Evolutionary conservation across 495 filamentous ascomycete genomes (phyloP).

Genomic region (Aspergillus sclerotioniger): DNA sequence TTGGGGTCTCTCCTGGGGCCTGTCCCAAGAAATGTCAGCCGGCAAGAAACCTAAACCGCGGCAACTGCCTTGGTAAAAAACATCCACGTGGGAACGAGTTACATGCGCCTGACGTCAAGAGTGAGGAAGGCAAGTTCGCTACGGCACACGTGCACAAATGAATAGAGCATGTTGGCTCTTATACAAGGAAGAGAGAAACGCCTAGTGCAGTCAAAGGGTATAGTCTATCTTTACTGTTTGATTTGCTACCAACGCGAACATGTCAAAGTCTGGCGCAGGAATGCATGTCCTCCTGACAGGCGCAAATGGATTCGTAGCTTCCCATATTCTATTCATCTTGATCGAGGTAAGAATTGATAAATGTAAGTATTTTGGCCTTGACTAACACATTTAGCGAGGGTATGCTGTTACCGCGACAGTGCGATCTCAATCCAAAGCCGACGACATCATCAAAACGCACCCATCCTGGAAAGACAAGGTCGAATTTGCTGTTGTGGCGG

Average conservation of each 20-base stretch:
- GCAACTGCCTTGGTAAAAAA: too few relatives aligned
- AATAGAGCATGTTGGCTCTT: too few relatives aligned
- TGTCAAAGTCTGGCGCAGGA: neutral
- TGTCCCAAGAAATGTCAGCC: too few relatives aligned
- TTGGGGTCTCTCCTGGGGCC: too few relatives aligned
- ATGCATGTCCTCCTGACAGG: conserved; percentile 45
- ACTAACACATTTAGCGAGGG: conserved; percentile 11
- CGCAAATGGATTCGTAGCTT: conserved; percentile 49
- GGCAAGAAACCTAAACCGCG: too few relatives aligned
- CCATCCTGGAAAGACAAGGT: conserved; percentile 33
- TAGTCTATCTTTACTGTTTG: too few relatives aligned
- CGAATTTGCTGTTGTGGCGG: conserved; percentile 44
- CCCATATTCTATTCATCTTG: conserved; percentile 32
- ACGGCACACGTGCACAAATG: too few relatives aligned
- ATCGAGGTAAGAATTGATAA: conserved; percentile 16
- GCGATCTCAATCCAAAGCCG: conserved; percentile 29
- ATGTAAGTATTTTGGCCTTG: neutral
- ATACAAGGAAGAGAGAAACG: too few relatives aligned
- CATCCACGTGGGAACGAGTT: too few relatives aligned
- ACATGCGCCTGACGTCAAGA: too few relatives aligned
- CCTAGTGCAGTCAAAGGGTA: too few relatives aligned
- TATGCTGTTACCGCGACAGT: conserved; percentile 27
- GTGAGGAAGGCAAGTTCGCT: too few relatives aligned
- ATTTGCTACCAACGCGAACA: neutral
- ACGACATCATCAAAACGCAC: conserved; percentile 29